These are phyloP conservation scores for Elsinoe perseae DNA, from an alignment of 2,329 filamentous ascomycete genomes.

Conservation along the genomic window DNA sequence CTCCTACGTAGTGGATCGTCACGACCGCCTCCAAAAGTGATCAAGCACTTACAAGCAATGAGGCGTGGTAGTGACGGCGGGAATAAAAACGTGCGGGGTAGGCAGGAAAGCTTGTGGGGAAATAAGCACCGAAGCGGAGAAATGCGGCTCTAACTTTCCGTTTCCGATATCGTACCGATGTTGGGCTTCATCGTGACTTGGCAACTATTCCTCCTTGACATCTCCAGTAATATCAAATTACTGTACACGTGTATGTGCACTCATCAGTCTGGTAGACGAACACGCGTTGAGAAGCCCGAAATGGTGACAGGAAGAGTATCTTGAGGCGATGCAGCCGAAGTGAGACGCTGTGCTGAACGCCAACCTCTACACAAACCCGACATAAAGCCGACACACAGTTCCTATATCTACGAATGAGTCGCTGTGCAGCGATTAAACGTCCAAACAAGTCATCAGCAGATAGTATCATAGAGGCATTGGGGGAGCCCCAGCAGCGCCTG, in stretches of 20 bases:
- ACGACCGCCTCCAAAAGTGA: background rate
- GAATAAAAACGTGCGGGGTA: constrained; percentile 7
- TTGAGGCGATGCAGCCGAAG: too few relatives aligned
- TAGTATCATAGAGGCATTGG: background rate
- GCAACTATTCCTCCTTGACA: background rate
- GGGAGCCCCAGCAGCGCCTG: background rate
- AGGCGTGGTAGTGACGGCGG: background rate
- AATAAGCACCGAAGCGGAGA: background rate
- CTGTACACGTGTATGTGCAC: too few relatives aligned
- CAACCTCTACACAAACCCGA: too few relatives aligned
- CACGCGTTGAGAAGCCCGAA: too few relatives aligned
- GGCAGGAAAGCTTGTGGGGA: constrained; percentile 12
- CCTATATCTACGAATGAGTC: too few relatives aligned
- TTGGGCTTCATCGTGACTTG: background rate
- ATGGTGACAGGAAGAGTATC: too few relatives aligned
- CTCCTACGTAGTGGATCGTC: constrained; percentile 9
- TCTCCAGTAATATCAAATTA: too few relatives aligned
- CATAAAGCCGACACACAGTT: too few relatives aligned
- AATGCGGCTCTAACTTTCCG: background rate
- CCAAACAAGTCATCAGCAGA: too few relatives aligned
- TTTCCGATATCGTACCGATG: constrained; percentile 1
- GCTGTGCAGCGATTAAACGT: too few relatives aligned
- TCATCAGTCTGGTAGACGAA: too few relatives aligned
- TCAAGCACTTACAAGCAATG: background rate
- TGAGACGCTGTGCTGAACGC: too few relatives aligned